Conservation (phyloP, 2,329 filamentous ascomycete species). For the Myriangium duriaei region DNA sequence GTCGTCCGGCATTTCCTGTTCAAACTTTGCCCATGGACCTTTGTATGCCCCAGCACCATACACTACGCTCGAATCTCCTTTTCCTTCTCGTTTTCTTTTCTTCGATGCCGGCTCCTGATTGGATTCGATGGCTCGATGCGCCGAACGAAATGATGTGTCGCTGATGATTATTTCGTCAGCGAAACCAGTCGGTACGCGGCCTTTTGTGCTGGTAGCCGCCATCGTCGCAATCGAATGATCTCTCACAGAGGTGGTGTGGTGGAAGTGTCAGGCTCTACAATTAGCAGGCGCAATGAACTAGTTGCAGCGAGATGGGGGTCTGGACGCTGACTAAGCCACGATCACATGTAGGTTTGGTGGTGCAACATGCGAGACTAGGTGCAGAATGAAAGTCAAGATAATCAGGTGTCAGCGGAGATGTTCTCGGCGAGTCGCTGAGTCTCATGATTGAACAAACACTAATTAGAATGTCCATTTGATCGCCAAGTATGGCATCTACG, state of each 20-base stretch:
- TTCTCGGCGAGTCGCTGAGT: too few species aligned
- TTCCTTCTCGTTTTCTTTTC: slow-evolving; percentile 68
- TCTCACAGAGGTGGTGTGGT: too few species aligned
- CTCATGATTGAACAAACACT: too few species aligned
- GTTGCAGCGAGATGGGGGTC: slow-evolving; percentile 3
- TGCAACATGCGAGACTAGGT: too few species aligned
- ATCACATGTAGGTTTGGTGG: not conserved
- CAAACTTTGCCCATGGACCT: slow-evolving; percentile 87
- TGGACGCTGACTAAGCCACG: slow-evolving; percentile 8
- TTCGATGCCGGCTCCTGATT: slow-evolving; percentile 49
- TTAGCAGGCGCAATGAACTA: too few species aligned
- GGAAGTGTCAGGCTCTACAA: not conserved
- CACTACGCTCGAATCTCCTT: slow-evolving; percentile 70
- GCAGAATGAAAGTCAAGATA: too few species aligned
- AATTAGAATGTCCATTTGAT: too few species aligned
- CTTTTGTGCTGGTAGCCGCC: slow-evolving; percentile 26
- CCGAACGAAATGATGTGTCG: slow-evolving; percentile 77
- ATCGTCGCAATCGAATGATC: too few species aligned
- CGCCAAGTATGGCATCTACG: too few species aligned
- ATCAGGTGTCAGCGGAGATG: too few species aligned
- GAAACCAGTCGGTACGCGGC: slow-evolving; percentile 55
- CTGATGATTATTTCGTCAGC: slow-evolving; percentile 83
- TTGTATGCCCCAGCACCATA: slow-evolving; percentile 83
- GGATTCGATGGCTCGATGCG: slow-evolving; percentile 64
- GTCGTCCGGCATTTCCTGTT: slow-evolving; percentile 57